A percentile compares a stretch with the other conserved stretches of the same genome.
Evolutionary conservation across 2,329 filamentous ascomycete species (phyloP).

Genomic region (Coniochaeta ligniaria): DNA sequence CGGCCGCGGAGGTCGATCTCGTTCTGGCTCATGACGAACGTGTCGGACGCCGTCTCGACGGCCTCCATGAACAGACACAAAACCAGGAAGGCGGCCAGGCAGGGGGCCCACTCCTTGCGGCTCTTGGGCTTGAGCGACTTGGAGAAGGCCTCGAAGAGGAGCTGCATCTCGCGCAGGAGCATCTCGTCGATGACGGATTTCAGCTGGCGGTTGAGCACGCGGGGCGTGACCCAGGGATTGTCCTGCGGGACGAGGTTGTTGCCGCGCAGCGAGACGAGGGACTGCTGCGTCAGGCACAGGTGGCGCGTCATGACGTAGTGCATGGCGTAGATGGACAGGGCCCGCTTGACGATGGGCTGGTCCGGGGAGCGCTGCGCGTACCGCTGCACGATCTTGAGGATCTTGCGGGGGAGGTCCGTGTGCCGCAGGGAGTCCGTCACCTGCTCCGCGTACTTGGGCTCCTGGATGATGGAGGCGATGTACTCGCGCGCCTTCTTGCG

Average conservation of each 20-base stretch:
- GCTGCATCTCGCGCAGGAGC: conserved; percentile 41
- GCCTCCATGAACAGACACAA: conserved; percentile 53
- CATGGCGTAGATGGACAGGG: conserved; percentile 47
- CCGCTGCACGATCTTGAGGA: conserved; percentile 39
- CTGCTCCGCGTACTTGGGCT: conserved; percentile 40
- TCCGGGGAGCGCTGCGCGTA: conserved; percentile 32
- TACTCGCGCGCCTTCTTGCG: conserved; percentile 40
- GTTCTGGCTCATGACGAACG: conserved; percentile 42
- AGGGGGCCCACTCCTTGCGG: conserved; percentile 47
- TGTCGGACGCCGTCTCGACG: conserved; percentile 45
- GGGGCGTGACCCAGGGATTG: conserved; percentile 38
- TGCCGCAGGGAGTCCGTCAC: conserved; percentile 39
- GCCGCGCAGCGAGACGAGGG: conserved; percentile 31
- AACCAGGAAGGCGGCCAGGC: conserved; percentile 47
- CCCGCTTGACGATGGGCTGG: conserved; percentile 43
- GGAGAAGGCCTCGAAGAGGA: conserved; percentile 45
- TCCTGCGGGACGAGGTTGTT: conserved; percentile 36
- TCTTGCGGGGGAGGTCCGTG: conserved; percentile 36
- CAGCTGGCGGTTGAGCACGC: conserved; percentile 48
- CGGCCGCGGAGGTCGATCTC: conserved; percentile 36
- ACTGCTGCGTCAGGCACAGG: conserved; percentile 39
- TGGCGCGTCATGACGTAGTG: conserved; percentile 51
- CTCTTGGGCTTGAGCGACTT: conserved; percentile 47
- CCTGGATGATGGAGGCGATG: conserved; percentile 37
- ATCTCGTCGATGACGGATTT: conserved; percentile 51